phyloP scores from a whole-genome alignment of 129 eudicot species.

The Rutidosis leptorrhynchoides region DNA sequence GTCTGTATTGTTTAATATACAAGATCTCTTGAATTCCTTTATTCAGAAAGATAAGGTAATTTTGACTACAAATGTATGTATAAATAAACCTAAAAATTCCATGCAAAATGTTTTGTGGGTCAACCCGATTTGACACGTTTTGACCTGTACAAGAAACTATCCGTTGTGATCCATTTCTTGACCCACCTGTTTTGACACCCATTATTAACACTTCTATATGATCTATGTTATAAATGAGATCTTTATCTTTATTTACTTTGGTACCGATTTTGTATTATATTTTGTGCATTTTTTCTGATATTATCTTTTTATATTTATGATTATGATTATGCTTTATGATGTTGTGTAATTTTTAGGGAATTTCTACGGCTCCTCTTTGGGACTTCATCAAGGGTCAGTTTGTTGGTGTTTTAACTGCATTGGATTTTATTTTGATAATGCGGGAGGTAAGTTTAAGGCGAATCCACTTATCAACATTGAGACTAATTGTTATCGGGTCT shows the following conservation, averaged over 20 bases:
- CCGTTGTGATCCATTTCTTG: neutral
- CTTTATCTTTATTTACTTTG: neutral
- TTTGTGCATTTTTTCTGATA: slow-evolving; percentile 27
- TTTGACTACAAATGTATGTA: neutral
- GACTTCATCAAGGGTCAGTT: slow-evolving; percentile 70
- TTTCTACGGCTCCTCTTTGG: slow-evolving; percentile 84
- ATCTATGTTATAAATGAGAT: slow-evolving; percentile 4
- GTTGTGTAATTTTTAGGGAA: slow-evolving; percentile 56
- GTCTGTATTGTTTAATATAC: neutral
- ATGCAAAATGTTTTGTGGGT: neutral
- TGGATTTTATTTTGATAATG: slow-evolving; percentile 89
- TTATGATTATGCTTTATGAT: too few species aligned
- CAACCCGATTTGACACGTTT: neutral
- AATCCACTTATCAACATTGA: slow-evolving; percentile 19
- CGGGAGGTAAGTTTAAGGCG: slow-evolving; percentile 59
- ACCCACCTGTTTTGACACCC: neutral
- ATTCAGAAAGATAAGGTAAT: neutral
- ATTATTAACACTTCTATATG: slow-evolving; percentile 9
- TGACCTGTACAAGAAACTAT: neutral
- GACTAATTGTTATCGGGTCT: slow-evolving; percentile 17
- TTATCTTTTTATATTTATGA: slow-evolving; percentile 27
- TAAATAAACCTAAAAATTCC: neutral
- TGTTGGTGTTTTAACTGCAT: slow-evolving; percentile 85
- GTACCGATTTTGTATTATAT: slow-evolving; percentile 11
- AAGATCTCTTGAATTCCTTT: neutral